Conservation (phyloP, 306 rosid species). For the Cucurbita pepo region DNA sequence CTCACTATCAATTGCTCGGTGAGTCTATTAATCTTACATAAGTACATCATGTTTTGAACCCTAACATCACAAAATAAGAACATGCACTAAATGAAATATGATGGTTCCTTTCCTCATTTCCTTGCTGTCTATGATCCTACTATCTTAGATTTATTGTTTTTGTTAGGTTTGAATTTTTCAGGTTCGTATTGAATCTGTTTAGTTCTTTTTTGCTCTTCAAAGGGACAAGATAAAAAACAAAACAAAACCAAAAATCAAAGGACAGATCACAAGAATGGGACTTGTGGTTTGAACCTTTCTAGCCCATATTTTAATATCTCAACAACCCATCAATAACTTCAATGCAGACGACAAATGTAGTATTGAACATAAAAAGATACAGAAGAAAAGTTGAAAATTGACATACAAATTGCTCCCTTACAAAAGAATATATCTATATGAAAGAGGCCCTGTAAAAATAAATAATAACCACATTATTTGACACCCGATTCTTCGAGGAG, state of each 20-base stretch:
- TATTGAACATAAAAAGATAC: constrained; percentile 1
- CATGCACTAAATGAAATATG: not conserved
- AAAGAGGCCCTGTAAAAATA: constrained; percentile 24
- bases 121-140: not conserved
- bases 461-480: constrained; percentile 52
- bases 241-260: not conserved
- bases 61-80: not conserved
- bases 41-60: not conserved
- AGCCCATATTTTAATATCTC: not conserved
- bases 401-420: constrained; percentile 28
- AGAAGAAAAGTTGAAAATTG: not conserved
- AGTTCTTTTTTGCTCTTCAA: not conserved
- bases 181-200: not conserved
- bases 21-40: not conserved
- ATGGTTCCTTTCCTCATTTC: not conserved
- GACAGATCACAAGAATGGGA: not conserved
- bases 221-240: not conserved
- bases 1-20: not conserved
- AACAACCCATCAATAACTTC: not conserved
- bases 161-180: not conserved
- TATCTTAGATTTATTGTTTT: not conserved
- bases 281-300: not conserved
- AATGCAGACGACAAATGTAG: constrained; percentile 4
- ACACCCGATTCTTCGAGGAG: constrained; percentile 24
- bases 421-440: constrained; percentile 47